Conservation (phyloP, 2,329 filamentous ascomycete genomes). For the Neofusicoccum kwambonambiense region DNA sequence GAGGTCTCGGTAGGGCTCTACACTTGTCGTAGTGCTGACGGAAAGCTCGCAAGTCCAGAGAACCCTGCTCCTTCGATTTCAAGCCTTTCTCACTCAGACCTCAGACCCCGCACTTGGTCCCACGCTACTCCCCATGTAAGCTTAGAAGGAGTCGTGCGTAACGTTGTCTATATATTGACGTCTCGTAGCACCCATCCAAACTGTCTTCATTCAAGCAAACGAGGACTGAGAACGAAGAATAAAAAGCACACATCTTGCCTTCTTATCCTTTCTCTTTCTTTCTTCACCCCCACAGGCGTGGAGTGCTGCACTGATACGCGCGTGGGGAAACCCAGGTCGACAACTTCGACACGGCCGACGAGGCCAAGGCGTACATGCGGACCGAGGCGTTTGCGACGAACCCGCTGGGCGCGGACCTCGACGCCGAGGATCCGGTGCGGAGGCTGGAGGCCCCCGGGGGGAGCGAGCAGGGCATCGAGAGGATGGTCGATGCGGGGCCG, state of each 20-base stretch:
- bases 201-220: not conserved
- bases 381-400: conserved; percentile 40
- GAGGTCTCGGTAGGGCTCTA: not conserved
- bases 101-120: not conserved
- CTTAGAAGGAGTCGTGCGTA: not conserved
- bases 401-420: conserved; percentile 46
- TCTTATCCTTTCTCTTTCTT: too few relatives aligned
- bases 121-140: not conserved
- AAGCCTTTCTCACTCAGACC: not conserved
- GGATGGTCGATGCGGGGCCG: too few relatives aligned
- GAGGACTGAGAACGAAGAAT: too few relatives aligned
- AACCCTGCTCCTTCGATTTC: not conserved
- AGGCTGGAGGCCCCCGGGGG: too few relatives aligned
- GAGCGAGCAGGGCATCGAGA: too few relatives aligned
- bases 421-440: conserved; percentile 44
- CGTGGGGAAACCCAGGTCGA: not conserved
- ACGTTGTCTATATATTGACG: not conserved
- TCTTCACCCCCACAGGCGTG: too few relatives aligned
- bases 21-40: not conserved
- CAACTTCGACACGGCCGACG: conserved; percentile 26
- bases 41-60: not conserved
- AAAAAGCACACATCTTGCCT: too few relatives aligned
- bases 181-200: not conserved
- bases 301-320: too few relatives aligned
- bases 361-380: conserved; percentile 43